Conservation (phyloP, 805 yeast species). For the Candida pini region DNA sequence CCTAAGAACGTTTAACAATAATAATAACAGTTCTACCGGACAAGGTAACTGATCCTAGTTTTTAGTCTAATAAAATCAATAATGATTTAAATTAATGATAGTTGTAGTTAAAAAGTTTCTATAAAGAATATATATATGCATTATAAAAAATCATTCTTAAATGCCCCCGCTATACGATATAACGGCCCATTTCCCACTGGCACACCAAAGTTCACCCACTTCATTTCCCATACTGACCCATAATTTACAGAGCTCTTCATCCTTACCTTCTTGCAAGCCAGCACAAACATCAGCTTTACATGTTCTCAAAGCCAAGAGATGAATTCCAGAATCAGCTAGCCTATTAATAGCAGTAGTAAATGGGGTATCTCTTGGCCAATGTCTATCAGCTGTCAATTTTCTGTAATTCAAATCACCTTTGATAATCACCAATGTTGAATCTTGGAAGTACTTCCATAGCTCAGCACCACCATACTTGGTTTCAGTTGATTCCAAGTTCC, state of each 20-base stretch:
- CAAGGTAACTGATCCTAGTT: not conserved
- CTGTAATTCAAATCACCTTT: conserved; percentile 97
- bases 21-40: no score
- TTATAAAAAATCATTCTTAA: not conserved
- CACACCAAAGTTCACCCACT: conserved; percentile 71
- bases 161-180: conserved; percentile 51
- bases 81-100: not conserved
- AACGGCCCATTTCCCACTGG: conserved; percentile 93
- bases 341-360: conserved; percentile 67
- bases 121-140: not conserved
- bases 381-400: conserved; percentile 85
- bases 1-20: not conserved
- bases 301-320: conserved; percentile 75
- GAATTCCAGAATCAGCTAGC: conserved; percentile 57
- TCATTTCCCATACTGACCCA: conserved; percentile 59
- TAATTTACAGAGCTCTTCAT: conserved; percentile 55
- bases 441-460: conserved; percentile 53
- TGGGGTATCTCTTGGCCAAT: conserved; percentile 79
- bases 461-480: conserved; percentile 51
- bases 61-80: not conserved
- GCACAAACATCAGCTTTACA: conserved; percentile 95
- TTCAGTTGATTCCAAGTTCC: conserved; percentile 56
- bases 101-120: no score
- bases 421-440: conserved; percentile 70
- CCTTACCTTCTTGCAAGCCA: conserved; percentile 69